phyloP scores from a whole-genome alignment of 2,329 filamentous ascomycete genomes.

The Clonostachys solani region DNA sequence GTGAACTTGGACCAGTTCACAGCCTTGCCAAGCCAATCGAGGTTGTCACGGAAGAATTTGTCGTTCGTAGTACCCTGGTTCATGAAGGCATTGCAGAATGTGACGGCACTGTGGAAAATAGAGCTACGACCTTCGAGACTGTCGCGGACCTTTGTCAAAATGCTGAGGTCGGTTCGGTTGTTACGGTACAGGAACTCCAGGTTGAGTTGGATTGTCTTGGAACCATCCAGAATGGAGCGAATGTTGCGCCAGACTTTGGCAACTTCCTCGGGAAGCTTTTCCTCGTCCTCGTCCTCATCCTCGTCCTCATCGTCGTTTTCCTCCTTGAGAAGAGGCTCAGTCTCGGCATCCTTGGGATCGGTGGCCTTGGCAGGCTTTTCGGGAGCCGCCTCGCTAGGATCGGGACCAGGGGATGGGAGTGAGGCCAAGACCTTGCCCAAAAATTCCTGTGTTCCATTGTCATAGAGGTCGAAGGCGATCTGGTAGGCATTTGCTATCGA shows the following conservation, averaged over 20 bases:
- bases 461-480: slow-evolving; percentile 96
- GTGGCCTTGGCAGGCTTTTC: slow-evolving; percentile 13
- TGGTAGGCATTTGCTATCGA: slow-evolving; percentile 90
- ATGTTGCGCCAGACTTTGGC: slow-evolving; percentile 59
- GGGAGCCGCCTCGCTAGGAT: slow-evolving; percentile 5
- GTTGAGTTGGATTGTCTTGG: slow-evolving; percentile 90
- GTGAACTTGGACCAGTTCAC: slow-evolving; percentile 99
- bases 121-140: slow-evolving; percentile 94
- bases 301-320: slow-evolving; percentile 42
- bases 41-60: slow-evolving; percentile 96
- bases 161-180: slow-evolving; percentile 86
- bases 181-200: slow-evolving; percentile 95
- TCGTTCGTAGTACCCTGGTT: slow-evolving; percentile 97
- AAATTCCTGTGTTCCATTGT: slow-evolving; percentile 98
- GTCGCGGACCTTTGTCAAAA: slow-evolving; percentile 94
- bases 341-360: slow-evolving; percentile 37
- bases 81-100: slow-evolving; percentile 98
- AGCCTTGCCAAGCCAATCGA: slow-evolving; percentile 97
- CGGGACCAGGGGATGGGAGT: slow-evolving; percentile 54
- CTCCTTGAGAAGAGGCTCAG: slow-evolving; percentile 35
- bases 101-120: slow-evolving; percentile 97
- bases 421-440: slow-evolving; percentile 82
- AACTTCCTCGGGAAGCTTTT: slow-evolving; percentile 42
- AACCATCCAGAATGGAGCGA: slow-evolving; percentile 72
- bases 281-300: slow-evolving; percentile 38